Evolutionary conservation across 176 grass and related monocot species (phyloP), one percentile per base, ranked within the genome.

Genomic region (Paspalum vaginatum): DNA sequence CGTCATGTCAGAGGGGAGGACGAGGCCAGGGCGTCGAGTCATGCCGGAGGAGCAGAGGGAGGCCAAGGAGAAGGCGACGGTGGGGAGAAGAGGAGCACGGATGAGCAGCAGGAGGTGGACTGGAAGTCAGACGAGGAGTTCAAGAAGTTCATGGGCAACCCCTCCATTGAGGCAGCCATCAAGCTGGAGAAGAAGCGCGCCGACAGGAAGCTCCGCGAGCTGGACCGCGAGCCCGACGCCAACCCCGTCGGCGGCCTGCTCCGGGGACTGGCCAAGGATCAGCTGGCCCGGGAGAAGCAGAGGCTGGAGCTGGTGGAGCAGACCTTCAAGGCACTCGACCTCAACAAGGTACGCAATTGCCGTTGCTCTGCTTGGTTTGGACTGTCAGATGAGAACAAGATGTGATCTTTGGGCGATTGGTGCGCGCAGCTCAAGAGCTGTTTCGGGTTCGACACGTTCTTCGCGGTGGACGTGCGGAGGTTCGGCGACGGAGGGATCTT

Each of bases 101-200:
- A 94, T 18, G 38, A 98, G 87, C 89, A 97, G 84, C 94, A 93
- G 85, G 92, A 98, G 84, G 84, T 93, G 90, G 88, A 98, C 73
- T 98, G 96, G 96, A 98, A 91, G 78, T 81, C 90, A 20, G 96
- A 98, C 65, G 96, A 95, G 80, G 96, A 98, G 81, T 98, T 98
- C 86, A 98, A 91, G 90, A 95, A 84, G 74, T 98, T 98, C 84
- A 98, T 98, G 95, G 92, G 96, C 2, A 98, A 98, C 77, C 95
- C 95, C 10, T 95, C 96, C 24, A 98, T 98, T 52, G 90, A 95
- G 84, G 92, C 96, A 3, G 92, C 96, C 66, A 89, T 98, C 81
- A 92, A 98, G 83, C 61, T 98, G 39, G 96, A 98, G 96, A 98
- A 98, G 90, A 84, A 98, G 78, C 75, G 96, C 77, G 85, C 91